Evolutionary conservation across 805 yeast species (phyloP), one percentile per base, ranked within the genome.

Genomic region (Ogataea trehaloabstinens): DNA sequence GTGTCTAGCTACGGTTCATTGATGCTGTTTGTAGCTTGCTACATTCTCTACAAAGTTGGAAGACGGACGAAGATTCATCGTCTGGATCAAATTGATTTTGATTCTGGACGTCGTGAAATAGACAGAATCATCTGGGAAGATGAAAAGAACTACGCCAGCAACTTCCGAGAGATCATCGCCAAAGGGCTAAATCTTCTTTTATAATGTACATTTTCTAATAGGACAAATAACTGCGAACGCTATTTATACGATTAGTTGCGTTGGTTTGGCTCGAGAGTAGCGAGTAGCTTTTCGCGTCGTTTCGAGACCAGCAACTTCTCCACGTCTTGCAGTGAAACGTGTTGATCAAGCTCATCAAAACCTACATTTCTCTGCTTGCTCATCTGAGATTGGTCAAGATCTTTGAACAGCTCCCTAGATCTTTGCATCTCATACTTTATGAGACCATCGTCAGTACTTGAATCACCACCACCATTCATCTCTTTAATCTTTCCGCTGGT

Each of bases 121-220:
- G 96, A 88, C 60, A 67, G 88, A 34, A 76, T 76, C 46, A 77
- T 80, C 17, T 86, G 95, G 95, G 87, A 82, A 48, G 93, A 86
- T 41, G 86, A 85, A 36, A 67, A 47, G 38, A 51, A 58, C 28
- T 62, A 63, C 36, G 46, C 53, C 16, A 54, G 55, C 27, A 66
- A 54, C 34, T 54, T 64, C 27, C 57, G 49, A 31, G 70, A 64
- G 35, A 48, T 58, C 16, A 18, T 62, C 16, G 35, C 33, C 3
- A 61, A 52, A 36, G 50, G 46, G n/a, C 33, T 55, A 6, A 38
- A 33, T 22, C 38, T 44, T 5, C 28, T 50, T n/a, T 25, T 46
- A 6, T 46, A 28, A 32, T 13, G 22, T 35, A n/a, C n/a, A n/a
- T n/a, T n/a, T n/a, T n/a, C n/a, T 31, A 18, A 17, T 28, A 20